Percentiles rank a stretch among this genome's conserved stretches.
These are phyloP conservation scores for Angophora floribunda DNA, from an alignment of 345 rosid genomes.

Conservation along the genomic window DNA sequence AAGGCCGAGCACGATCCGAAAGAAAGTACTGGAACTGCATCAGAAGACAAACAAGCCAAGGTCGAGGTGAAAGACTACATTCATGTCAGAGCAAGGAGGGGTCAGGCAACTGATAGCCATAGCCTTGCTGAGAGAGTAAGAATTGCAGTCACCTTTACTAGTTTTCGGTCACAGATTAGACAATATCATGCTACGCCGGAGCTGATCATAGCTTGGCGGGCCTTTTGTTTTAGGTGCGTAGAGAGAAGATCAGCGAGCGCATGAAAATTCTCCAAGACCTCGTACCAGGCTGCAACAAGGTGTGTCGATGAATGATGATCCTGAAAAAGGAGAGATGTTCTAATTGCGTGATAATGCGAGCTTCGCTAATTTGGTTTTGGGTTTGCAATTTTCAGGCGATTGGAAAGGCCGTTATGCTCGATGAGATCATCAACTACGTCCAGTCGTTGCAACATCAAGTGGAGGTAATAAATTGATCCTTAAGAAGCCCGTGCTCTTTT, in stretches of 20 bases:
- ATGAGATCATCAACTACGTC: conserved; percentile 10
- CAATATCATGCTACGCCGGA: neutral
- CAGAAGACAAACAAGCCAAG: conserved; percentile 9
- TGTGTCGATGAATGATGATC: neutral
- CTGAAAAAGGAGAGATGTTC: neutral
- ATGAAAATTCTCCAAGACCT: conserved; percentile 38
- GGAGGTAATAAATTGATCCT: conserved; percentile 30
- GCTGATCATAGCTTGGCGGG: neutral
- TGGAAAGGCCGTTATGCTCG: conserved; percentile 15
- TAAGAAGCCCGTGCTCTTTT: neutral
- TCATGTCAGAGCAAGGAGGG: conserved; percentile 88
- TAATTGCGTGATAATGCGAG: neutral
- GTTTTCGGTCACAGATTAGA: neutral
- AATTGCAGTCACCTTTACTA: neutral
- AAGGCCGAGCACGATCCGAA: conserved; percentile 22
- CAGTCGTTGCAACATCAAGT: conserved; percentile 23
- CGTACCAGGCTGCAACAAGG: conserved; percentile 57
- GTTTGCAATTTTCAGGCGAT: conserved; percentile 8
- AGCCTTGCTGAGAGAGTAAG: conserved; percentile 55
- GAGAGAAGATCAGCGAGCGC: conserved; percentile 50
- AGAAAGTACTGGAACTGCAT: neutral
- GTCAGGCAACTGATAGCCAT: conserved; percentile 59
- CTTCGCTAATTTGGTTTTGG: neutral
- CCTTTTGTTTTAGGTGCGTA: conserved; percentile 22
- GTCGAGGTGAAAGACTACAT: conserved; percentile 43